Conservation (phyloP, 2,329 filamentous ascomycete species). For the Cladosporium sp. region DNA sequence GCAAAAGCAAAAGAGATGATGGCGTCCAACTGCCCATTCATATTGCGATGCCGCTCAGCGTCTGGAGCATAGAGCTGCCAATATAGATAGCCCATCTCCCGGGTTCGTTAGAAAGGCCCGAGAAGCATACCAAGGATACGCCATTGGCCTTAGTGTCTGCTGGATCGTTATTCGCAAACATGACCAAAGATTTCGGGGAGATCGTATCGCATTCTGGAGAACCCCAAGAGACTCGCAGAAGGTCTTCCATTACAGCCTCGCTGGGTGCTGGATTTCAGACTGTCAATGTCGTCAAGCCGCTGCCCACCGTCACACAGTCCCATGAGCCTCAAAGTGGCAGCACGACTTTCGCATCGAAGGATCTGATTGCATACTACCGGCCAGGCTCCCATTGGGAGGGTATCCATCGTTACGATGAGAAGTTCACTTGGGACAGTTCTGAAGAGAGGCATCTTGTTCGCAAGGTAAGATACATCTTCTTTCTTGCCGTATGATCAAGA, state of each 20-base stretch:
- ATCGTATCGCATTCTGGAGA: background rate
- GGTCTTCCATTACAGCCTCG: background rate
- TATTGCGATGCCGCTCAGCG: background rate
- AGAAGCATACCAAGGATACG: background rate
- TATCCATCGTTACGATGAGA: constrained; percentile 58
- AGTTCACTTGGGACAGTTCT: constrained; percentile 53
- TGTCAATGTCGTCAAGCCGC: background rate
- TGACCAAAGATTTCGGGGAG: background rate
- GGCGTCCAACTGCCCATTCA: background rate
- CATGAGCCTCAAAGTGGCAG: background rate
- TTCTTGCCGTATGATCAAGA: background rate
- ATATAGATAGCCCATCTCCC: no score
- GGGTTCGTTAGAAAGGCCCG: background rate
- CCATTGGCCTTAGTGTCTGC: background rate
- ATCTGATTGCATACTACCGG: background rate
- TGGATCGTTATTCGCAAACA: background rate
- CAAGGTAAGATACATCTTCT: constrained; percentile 41
- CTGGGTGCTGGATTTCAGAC: background rate
- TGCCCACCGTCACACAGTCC: background rate
- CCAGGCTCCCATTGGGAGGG: constrained; percentile 44
- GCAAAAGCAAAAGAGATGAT: background rate
- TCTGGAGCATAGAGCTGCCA: no score
- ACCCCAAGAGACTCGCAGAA: background rate
- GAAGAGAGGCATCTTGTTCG: constrained; percentile 57
- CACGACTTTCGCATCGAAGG: background rate